Evolutionary conservation across 2,329 filamentous ascomycete genomes (phyloP).

Genomic region (Pezicula carpinea): DNA sequence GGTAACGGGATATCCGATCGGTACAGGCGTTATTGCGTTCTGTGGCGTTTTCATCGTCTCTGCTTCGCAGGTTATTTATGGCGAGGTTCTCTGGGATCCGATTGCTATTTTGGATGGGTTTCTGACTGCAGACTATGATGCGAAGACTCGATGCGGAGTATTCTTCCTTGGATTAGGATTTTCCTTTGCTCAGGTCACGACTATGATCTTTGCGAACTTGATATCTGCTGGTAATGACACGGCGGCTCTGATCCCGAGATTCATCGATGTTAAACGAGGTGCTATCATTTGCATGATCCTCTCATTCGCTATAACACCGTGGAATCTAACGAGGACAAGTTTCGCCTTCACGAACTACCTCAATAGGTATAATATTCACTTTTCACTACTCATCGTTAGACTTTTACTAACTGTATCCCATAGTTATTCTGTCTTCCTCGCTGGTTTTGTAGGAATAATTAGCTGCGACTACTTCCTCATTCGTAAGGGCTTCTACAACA

Average conservation of each 20-base stretch:
- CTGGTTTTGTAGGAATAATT: neutral
- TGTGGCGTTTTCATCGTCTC: conserved; percentile 12
- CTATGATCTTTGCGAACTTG: conserved; percentile 35
- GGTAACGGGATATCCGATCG: conserved; percentile 4
- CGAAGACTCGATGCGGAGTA: conserved; percentile 7
- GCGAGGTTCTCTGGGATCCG: conserved; percentile 1
- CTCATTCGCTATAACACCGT: conserved; percentile 37
- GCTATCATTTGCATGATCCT: conserved; percentile 35
- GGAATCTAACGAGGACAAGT: conserved; percentile 16
- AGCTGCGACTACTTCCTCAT: neutral
- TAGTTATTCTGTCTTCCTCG: neutral
- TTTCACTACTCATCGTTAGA: neutral
- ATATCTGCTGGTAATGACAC: conserved; percentile 28
- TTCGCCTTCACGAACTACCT: neutral
- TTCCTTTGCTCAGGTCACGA: conserved; percentile 22
- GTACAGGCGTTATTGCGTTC: conserved; percentile 6
- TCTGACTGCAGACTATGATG: conserved; percentile 7
- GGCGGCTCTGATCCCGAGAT: conserved; percentile 41
- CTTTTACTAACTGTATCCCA: neutral
- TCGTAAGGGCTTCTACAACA: neutral
- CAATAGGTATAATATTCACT: neutral
- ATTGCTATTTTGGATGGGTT: neutral
- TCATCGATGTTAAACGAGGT: conserved; percentile 41
- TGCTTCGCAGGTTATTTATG: conserved; percentile 11
- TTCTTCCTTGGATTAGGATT: conserved; percentile 18